A percentile compares a stretch with the other conserved stretches of the same genome.
phyloP scores from a whole-genome alignment of 208 protist species.

The Vickermania ingenoplastis region DNA sequence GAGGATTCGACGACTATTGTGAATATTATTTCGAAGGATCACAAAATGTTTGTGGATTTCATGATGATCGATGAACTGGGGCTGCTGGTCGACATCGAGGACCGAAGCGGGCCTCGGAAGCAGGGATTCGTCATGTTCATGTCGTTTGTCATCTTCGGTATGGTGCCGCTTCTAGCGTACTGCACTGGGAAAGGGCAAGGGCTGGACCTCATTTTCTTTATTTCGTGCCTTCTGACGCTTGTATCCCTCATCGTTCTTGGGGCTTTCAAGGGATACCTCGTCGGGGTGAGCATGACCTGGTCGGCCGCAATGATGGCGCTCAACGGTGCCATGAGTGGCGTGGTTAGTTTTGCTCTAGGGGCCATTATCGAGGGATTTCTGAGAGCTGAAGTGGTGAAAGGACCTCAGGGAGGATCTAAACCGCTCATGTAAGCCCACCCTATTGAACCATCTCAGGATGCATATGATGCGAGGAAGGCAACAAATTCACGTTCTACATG shows the following conservation, averaged over 20 bases:
- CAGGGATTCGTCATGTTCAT: slow-evolving; percentile 90
- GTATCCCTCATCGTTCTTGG: slow-evolving; percentile 76
- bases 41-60: slow-evolving; percentile 91
- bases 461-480: too few relatives aligned
- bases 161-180: slow-evolving; percentile 85
- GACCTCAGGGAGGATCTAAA: background rate
- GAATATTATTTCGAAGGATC: slow-evolving; percentile 90
- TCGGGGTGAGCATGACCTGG: slow-evolving; percentile 48
- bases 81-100: slow-evolving; percentile 70
- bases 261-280: slow-evolving; percentile 76
- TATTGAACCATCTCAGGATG: too few relatives aligned
- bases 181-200: slow-evolving; percentile 56
- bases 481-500: too few relatives aligned
- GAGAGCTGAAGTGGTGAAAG: slow-evolving; percentile 10
- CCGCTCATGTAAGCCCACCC: background rate
- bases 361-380: slow-evolving; percentile 51
- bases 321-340: slow-evolving; percentile 78
- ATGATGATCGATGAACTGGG: slow-evolving; percentile 94
- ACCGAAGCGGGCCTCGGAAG: slow-evolving; percentile 65
- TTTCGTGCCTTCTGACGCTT: slow-evolving; percentile 71
- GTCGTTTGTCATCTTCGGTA: slow-evolving; percentile 91
- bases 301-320: slow-evolving; percentile 76
- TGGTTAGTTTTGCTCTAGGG: slow-evolving; percentile 74
- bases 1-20: slow-evolving; percentile 88
- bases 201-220: slow-evolving; percentile 60